These are phyloP conservation scores for Phytophthora melonis DNA, from an alignment of 352 stramenopile genomes.

Conservation along the genomic window DNA sequence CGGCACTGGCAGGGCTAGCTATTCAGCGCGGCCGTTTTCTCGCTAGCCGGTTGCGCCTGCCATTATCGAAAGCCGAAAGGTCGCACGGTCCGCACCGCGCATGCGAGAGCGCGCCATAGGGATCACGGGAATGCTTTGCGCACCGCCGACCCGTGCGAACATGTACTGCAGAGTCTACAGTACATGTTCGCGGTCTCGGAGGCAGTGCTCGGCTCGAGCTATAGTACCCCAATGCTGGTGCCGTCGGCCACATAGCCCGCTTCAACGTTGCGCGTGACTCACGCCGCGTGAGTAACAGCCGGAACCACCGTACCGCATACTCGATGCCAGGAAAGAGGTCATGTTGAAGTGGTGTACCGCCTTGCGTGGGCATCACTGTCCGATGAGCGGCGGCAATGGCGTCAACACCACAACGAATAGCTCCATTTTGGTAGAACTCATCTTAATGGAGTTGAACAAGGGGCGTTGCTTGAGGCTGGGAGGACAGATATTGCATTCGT, in stretches of 20 bases:
- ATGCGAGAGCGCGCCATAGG: constrained; percentile 17
- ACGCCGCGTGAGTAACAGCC: not conserved
- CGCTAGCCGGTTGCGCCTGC: not conserved
- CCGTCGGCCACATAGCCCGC: not conserved
- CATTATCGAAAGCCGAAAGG: constrained; percentile 22
- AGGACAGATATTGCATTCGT: no score
- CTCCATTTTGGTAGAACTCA: no score
- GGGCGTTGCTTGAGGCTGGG: no score
- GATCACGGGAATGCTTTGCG: not conserved
- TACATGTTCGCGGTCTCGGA: not conserved
- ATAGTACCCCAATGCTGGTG: not conserved
- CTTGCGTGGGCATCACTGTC: no score
- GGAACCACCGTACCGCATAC: not conserved
- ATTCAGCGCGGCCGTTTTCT: constrained; percentile 26
- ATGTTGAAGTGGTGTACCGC: no score
- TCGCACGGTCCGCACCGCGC: constrained; percentile 15
- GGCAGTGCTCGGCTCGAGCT: not conserved
- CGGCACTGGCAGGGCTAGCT: not conserved
- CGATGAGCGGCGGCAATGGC: no score
- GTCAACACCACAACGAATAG: no score
- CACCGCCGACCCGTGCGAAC: no score
- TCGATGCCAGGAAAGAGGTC: no score
- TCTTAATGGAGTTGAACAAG: no score
- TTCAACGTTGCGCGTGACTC: not conserved
- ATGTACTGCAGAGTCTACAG: no score